phyloP scores from a whole-genome alignment of 1,139 yeast species.

The Diutina mesorugosa region DNA sequence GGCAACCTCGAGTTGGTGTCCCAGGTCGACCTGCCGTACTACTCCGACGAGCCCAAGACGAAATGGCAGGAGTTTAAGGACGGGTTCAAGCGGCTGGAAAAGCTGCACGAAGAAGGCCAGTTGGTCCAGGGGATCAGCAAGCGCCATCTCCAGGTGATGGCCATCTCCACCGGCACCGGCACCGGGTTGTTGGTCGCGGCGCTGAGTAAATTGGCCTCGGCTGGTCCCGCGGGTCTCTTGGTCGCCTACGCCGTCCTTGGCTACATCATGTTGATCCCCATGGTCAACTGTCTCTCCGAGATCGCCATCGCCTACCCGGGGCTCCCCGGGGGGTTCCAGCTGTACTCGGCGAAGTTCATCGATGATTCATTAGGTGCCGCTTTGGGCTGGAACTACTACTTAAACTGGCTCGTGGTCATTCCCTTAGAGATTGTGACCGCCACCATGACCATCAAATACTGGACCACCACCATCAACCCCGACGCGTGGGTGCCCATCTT shows the following conservation, averaged over 20 bases:
- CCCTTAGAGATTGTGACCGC: constrained; percentile 26
- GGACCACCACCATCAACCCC: constrained; percentile 25
- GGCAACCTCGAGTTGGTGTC: not conserved
- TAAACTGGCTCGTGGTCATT: constrained; percentile 22
- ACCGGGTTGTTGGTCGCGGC: constrained; percentile 26
- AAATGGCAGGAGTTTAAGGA: not conserved
- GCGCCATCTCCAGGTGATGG: constrained; percentile 18
- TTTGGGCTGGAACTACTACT: constrained; percentile 24
- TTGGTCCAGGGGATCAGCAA: constrained; percentile 1
- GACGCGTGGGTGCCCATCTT: constrained; percentile 29
- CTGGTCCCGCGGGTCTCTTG: constrained; percentile 23
- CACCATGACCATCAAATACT: constrained; percentile 20
- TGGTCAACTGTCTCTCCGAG: constrained; percentile 23
- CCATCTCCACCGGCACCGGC: constrained; percentile 23
- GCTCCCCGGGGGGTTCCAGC: constrained; percentile 23
- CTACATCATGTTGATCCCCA: constrained; percentile 21
- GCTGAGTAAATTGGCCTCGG: constrained; percentile 18
- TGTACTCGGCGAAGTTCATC: constrained; percentile 20
- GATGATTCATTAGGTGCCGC: constrained; percentile 24
- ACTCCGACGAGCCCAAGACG: not conserved
- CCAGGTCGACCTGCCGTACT: not conserved
- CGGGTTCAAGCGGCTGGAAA: constrained; percentile 9
- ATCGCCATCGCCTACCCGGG: constrained; percentile 20
- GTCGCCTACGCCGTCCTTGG: constrained; percentile 22
- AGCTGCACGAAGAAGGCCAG: not conserved